Evolutionary conservation across 352 stramenopile species (phyloP), one percentile per base, ranked within the genome.

Genomic region (Phytopythium aichiense): DNA sequence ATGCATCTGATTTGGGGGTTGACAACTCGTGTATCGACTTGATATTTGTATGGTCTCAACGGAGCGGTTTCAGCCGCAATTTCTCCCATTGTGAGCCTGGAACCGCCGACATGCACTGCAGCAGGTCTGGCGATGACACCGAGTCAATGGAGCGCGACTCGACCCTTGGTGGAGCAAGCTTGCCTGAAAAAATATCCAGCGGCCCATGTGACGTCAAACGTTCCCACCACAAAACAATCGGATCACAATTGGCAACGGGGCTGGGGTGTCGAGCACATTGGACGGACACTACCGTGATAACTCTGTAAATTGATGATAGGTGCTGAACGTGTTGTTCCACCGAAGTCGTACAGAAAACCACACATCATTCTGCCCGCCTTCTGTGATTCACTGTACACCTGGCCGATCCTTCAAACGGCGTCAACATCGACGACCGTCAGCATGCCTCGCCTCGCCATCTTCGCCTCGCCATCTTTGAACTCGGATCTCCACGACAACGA

Each of bases 171-270:
- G 15, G 15, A 0, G 12, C 2, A 20, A 1, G 38, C n/a, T 31
- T 52, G 45, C 45, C 8, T 52, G 45, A 45, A 18, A 30, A 8
- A 52, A 30, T 28, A 52, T 52, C 45, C 45, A 52, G 45, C 45
- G n/a, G 45, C 13, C 7, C n/a, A 51, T 18, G 12, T 18, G 45
- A 30, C 12, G 37, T 43, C 13, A 9, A 43, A 43, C 37, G 37
- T 43, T 43, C 37, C 8, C 8, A 43, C 37, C 37, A 45, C 38
- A 1, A 11, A 20, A 18, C 38, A 18, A 45, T 30, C 25, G 25
- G 25, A 30, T 1, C 25, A 45, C 38, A 45, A 45, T 45, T 45
- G 16, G 38, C 38, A 20, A 20, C 38, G 11, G 38, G 38, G 11
- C n/a, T n/a, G 38, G 38, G 4, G 42, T 48, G 42, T 25, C 1